Evolutionary conservation across 352 stramenopile species (phyloP).

Genomic region (Pythium sp.): DNA sequence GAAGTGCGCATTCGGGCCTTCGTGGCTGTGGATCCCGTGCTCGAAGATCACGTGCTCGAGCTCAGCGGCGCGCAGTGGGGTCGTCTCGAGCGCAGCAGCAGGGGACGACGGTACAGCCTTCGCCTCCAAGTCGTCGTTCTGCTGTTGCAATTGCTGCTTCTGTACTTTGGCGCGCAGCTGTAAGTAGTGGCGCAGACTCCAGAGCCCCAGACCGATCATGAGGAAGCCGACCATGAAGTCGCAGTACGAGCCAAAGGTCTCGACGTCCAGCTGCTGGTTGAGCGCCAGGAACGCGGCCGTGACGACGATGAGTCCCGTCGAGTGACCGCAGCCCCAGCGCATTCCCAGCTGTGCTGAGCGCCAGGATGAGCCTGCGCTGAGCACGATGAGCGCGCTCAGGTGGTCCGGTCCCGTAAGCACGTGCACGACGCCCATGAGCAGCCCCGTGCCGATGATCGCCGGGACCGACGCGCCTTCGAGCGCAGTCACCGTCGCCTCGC

Average conservation of each 20-base stretch:
- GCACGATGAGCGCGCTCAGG: constrained; percentile 81
- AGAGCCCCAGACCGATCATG: constrained; percentile 63
- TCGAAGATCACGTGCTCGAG: constrained; percentile 34
- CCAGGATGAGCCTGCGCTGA: constrained; percentile 68
- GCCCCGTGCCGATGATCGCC: constrained; percentile 35
- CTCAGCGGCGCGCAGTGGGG: constrained; percentile 24
- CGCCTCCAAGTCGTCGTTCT: neutral
- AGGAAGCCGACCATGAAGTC: constrained; percentile 72
- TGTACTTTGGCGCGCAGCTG: constrained; percentile 33
- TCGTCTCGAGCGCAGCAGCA: constrained; percentile 24
- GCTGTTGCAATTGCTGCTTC: constrained; percentile 9
- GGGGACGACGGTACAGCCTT: neutral
- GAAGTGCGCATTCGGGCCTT: constrained; percentile 9
- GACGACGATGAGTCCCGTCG: constrained; percentile 70
- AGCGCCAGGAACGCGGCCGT: constrained; percentile 57
- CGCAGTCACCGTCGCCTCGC: constrained; percentile 14
- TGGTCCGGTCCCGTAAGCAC: constrained; percentile 77
- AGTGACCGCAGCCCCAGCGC: constrained; percentile 88
- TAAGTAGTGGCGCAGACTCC: constrained; percentile 52
- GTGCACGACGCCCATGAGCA: constrained; percentile 47
- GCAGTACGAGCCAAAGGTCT: constrained; percentile 54
- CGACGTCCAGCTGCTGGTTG: constrained; percentile 44
- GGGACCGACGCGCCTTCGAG: constrained; percentile 38
- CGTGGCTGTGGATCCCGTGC: constrained; percentile 35
- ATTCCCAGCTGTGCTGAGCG: constrained; percentile 78